Percentiles rank a stretch among this genome's conserved stretches.
These are phyloP conservation scores for Acanthamoeba culbertsoni DNA, from an alignment of 208 protist genomes.

Conservation along the genomic window DNA sequence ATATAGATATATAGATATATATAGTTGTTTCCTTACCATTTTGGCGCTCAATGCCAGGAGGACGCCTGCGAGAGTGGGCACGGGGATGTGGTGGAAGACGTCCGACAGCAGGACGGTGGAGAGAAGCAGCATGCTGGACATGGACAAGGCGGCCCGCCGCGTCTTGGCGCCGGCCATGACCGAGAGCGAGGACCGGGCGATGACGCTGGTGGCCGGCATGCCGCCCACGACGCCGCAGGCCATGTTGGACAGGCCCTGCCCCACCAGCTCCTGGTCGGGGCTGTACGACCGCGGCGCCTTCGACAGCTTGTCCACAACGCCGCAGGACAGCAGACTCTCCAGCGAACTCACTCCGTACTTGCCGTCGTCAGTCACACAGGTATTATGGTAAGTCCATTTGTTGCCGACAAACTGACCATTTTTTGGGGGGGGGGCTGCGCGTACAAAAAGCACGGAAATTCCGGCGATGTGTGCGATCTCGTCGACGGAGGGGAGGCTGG, in stretches of 20 bases:
- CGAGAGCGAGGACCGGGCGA: not conserved
- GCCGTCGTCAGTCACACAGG: not conserved
- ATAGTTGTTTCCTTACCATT: not conserved
- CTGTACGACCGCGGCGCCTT: not conserved
- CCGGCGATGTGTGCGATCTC: not conserved
- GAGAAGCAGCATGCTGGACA: not conserved
- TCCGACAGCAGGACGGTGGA: not conserved
- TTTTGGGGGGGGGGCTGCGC: not conserved
- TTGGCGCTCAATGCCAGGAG: not conserved
- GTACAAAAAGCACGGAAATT: not conserved
- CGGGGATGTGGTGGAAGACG: not conserved
- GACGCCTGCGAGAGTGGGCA: not conserved
- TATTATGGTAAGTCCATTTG: no score
- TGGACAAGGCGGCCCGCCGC: not conserved
- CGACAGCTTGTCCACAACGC: not conserved
- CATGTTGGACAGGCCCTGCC: not conserved
- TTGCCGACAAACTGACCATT: no score
- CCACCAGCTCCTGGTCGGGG: not conserved
- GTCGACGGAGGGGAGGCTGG: not conserved
- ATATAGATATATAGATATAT: not conserved
- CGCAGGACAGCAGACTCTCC: not conserved
- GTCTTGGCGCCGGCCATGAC: not conserved
- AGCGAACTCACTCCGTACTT: not conserved
- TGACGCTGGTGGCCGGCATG: conserved; percentile 22
- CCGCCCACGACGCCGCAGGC: not conserved